Evolutionary conservation across 768 basidiomycete genomes (phyloP), one percentile per base, ranked within the genome.

Genomic region (Multifurca ochricompacta): DNA sequence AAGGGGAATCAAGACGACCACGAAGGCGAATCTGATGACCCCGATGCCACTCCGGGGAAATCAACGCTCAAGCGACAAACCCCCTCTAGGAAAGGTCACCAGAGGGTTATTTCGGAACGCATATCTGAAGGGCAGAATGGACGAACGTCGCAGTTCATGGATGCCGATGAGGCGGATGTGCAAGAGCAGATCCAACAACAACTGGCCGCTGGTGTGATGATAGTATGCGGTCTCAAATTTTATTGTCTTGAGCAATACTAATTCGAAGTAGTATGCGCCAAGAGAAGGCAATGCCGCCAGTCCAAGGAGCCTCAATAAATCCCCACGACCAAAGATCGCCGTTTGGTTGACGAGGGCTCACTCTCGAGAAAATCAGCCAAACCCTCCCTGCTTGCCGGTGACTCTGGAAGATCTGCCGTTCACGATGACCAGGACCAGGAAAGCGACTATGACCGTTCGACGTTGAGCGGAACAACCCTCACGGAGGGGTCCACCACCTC

Each of bases 121-220:
- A 59, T 59, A 23, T 75, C 77, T 4, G 68, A 69, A 27, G 65
- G 63, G 2, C 74, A 75, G 48, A 74, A 69, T 63, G 81, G 81
- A 16, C 79, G 80, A 6, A 75, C 77, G 3, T 91, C 90, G 10
- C 90, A 91, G 62, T 91, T 91, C 64, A 85, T 90, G 84, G 90
- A 92, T 67, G 90, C 90, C 3, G 89, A 92, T 60, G 89, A 90
- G 49, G 82, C 78, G 11, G 76, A 84, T 61, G 89, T 88, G 7
- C 80, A 87, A 59, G 85, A 87, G 63, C 91, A 94, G 66, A 88
- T 95, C 41, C 88, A 92, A 64, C 83, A 87, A 58, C 89, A 89
- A 56, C 70, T 94, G 28, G 83, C 78, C 31, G 83, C 82, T 52
- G 90, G 87, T 32, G 83, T 79, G 14, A 81, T 78, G 51, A 73